Conservation (phyloP, 257 asterid genomes). For the Echites panduratus region DNA sequence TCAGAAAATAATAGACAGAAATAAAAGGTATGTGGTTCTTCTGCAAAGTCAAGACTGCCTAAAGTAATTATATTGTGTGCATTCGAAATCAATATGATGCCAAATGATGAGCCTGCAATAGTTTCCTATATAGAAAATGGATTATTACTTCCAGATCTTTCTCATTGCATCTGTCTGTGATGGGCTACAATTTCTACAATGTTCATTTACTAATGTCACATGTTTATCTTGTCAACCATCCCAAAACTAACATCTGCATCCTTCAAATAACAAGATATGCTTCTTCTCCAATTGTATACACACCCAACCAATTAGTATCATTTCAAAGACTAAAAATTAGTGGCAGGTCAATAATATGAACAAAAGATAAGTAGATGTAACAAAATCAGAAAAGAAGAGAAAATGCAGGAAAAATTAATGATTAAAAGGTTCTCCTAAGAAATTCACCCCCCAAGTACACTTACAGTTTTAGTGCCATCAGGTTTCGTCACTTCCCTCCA, state of each 20-base stretch:
- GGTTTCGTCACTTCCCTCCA: conserved; percentile 80
- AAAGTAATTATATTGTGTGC: neutral
- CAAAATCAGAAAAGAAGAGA: neutral
- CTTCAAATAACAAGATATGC: neutral
- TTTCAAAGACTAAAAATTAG: neutral
- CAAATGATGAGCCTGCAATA: neutral
- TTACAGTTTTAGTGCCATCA: conserved; percentile 73
- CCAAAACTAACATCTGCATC: neutral
- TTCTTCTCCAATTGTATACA: no score
- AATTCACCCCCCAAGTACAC: conserved; percentile 29
- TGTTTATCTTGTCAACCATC: neutral
- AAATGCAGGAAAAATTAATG: neutral
- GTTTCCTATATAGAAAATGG: neutral
- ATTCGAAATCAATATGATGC: neutral
- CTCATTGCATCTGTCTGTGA: neutral
- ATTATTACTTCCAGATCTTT: neutral
- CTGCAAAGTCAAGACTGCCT: neutral
- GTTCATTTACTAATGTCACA: neutral
- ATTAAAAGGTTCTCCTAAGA: conserved; percentile 1
- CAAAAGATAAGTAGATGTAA: neutral
- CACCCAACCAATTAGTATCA: neutral
- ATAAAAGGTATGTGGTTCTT: neutral
- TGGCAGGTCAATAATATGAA: neutral
- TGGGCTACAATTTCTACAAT: neutral
- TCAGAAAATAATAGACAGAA: neutral